phyloP scores from a whole-genome alignment of 805 yeast genomes.

The Pichia scutulata region DNA sequence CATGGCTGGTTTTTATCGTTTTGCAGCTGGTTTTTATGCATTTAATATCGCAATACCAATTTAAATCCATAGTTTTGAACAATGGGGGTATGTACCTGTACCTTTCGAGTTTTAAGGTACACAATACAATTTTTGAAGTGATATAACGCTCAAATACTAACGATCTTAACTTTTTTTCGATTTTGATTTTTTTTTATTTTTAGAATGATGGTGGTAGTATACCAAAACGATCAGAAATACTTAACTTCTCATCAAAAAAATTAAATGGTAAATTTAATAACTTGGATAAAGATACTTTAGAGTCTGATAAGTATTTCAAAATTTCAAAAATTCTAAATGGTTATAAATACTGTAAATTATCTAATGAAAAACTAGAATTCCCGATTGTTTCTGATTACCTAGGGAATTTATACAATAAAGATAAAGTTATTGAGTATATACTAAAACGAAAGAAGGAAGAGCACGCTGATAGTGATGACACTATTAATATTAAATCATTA shows the following conservation, averaged over 20 bases:
- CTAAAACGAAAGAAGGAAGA: constrained; percentile 12
- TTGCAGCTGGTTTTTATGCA: too few species aligned
- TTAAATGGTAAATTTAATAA: background rate
- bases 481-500: background rate
- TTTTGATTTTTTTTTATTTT: background rate
- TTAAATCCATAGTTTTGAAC: background rate
- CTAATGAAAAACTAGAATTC: constrained; percentile 33
- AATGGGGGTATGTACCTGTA: background rate
- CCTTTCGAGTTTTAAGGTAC: background rate
- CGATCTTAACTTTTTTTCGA: background rate
- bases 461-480: background rate
- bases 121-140: background rate
- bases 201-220: constrained; percentile 8
- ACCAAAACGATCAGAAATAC: constrained; percentile 2
- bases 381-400: constrained; percentile 62
- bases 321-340: constrained; percentile 15
- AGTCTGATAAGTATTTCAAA: background rate
- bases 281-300: too few species aligned
- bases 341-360: constrained; percentile 43
- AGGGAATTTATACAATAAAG: constrained; percentile 63
- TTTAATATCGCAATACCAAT: too few species aligned
- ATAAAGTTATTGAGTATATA: constrained; percentile 50
- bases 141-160: background rate
- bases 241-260: constrained; percentile 1
- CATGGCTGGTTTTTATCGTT: background rate